Evolutionary conservation across 257 asterid genomes (phyloP).

Genomic region (Misopates orontium): DNA sequence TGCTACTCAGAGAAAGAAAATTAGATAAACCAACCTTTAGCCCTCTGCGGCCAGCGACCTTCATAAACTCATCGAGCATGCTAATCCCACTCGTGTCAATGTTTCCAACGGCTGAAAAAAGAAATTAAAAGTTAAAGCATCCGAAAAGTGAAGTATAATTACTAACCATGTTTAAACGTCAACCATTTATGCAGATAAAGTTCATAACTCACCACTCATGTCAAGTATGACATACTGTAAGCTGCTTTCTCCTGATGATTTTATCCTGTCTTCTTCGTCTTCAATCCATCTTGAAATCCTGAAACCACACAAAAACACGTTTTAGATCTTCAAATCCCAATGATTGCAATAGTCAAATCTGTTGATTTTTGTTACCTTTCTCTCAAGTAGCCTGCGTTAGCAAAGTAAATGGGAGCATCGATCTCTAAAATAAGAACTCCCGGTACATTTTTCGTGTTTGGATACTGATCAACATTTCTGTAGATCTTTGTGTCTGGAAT

Average conservation of each 20-base stretch:
- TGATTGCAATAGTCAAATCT: not conserved
- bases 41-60: constrained; percentile 69
- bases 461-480: constrained; percentile 78
- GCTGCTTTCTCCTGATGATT: constrained; percentile 18
- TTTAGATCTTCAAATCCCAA: too few relatives aligned
- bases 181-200: not conserved
- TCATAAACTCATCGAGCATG: constrained; percentile 85
- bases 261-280: constrained; percentile 31
- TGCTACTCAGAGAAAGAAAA: not conserved
- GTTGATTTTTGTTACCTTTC: constrained; percentile 61
- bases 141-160: too few relatives aligned
- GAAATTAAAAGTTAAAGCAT: too few relatives aligned
- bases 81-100: constrained; percentile 94
- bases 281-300: constrained; percentile 54
- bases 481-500: constrained; percentile 71
- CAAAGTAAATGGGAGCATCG: constrained; percentile 89
- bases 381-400: constrained; percentile 84
- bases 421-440: constrained; percentile 82
- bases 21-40: constrained; percentile 53
- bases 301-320: constrained; percentile 2
- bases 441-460: constrained; percentile 52
- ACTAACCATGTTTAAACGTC: too few relatives aligned
- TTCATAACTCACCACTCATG: constrained; percentile 28
- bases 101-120: constrained; percentile 78
- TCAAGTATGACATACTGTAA: constrained; percentile 30